phyloP scores from a whole-genome alignment of 2,329 filamentous ascomycete species.

The Macrophomina pseudophaseolina region DNA sequence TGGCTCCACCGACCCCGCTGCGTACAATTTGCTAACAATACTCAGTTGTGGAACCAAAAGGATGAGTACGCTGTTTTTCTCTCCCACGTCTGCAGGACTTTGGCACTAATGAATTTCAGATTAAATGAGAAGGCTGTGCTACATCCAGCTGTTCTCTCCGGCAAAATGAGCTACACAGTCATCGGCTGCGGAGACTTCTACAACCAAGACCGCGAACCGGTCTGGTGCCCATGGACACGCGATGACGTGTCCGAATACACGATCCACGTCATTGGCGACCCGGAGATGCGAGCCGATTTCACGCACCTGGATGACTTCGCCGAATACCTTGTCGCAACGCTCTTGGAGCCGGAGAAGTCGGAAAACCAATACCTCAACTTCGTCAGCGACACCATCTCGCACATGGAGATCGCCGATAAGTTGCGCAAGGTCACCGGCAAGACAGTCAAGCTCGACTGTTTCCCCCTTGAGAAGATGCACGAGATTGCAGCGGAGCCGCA shows the following conservation, averaged over 20 bases:
- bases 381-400: conserved; percentile 34
- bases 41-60: conserved; percentile 8
- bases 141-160: conserved; percentile 32
- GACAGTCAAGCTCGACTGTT: conserved; percentile 28
- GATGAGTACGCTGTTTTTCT: background rate
- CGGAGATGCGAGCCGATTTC: conserved; percentile 34
- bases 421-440: conserved; percentile 32
- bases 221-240: conserved; percentile 37
- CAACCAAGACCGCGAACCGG: conserved; percentile 36
- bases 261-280: conserved; percentile 34
- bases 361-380: conserved; percentile 35
- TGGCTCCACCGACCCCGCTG: background rate
- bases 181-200: conserved; percentile 42
- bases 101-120: conserved; percentile 29
- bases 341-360: conserved; percentile 32
- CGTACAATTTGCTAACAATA: background rate
- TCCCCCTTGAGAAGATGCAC: conserved; percentile 31
- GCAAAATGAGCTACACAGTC: conserved; percentile 38
- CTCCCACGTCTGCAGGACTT: too few species aligned
- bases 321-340: conserved; percentile 34
- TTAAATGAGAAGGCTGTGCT: conserved; percentile 30
- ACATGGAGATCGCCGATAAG: conserved; percentile 32
- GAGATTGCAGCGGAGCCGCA: conserved; percentile 16
- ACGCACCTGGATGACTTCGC: conserved; percentile 37
- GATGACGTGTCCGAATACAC: conserved; percentile 31